A percentile compares a stretch with the other conserved stretches of the same genome.
Evolutionary conservation across 2,329 filamentous ascomycete species (phyloP).

Genomic region (Penicillium corylophilum): DNA sequence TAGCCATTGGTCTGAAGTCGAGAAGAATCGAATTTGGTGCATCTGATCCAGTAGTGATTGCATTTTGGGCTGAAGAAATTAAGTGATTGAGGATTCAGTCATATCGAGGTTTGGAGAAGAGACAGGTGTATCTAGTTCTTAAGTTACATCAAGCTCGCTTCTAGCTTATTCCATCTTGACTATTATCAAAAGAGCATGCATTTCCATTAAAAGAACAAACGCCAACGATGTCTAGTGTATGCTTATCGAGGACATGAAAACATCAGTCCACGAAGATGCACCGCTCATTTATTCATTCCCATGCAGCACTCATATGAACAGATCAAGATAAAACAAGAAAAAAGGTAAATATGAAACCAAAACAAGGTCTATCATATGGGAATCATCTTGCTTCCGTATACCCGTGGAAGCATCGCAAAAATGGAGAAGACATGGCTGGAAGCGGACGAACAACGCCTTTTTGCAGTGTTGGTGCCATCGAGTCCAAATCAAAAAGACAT

Average conservation of each 20-base stretch:
- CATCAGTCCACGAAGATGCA: constrained; percentile 7
- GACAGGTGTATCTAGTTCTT: neutral
- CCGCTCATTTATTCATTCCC: constrained; percentile 15
- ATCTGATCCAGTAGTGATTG: no score
- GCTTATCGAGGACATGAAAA: neutral
- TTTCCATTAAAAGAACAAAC: neutral
- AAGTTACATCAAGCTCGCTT: neutral
- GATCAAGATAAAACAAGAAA: neutral
- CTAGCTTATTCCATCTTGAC: neutral
- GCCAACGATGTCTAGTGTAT: constrained; percentile 3
- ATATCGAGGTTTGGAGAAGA: neutral
- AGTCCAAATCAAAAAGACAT: neutral
- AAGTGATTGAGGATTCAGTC: no score
- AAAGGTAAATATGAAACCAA: neutral
- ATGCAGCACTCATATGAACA: constrained; percentile 15
- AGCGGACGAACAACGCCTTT: neutral
- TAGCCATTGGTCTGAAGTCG: no score
- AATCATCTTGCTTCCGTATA: constrained; percentile 20
- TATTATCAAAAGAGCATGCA: neutral
- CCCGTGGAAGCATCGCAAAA: neutral
- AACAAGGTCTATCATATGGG: constrained; percentile 19
- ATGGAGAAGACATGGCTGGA: constrained; percentile 4
- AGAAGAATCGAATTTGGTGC: no score
- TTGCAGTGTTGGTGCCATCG: neutral
- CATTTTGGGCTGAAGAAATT: no score